phyloP scores from a whole-genome alignment of 192 early-diverging fungal genomes.

The Glomus cerebriforme region DNA sequence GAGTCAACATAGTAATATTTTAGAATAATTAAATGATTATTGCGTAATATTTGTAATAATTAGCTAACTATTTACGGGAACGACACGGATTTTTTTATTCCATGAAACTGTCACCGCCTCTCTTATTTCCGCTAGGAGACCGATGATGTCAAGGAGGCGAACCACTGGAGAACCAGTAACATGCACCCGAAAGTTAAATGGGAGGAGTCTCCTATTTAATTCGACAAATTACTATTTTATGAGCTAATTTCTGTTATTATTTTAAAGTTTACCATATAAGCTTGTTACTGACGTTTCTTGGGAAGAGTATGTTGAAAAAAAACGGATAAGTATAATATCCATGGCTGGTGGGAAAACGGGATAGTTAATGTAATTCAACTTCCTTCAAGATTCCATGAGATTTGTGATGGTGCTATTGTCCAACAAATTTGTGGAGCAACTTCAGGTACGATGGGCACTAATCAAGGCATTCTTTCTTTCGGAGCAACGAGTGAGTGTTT shows the following conservation, averaged over 20 bases:
- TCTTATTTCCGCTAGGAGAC: no score
- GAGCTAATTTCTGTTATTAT: constrained; percentile 18
- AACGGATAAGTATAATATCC: constrained; percentile 22
- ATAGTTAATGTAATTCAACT: constrained; percentile 12
- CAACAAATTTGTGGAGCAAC: background rate
- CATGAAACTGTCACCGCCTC: no score
- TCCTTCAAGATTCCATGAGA: constrained; percentile 20
- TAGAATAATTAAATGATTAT: no score
- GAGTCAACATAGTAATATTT: no score
- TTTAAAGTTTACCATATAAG: constrained; percentile 3
- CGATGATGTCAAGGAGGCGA: background rate
- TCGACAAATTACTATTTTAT: constrained; percentile 8
- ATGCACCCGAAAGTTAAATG: constrained; percentile 7
- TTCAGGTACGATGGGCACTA: background rate
- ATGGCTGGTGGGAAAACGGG: constrained; percentile 21
- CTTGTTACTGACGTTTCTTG: constrained; percentile 8
- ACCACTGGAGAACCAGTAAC: constrained; percentile 12
- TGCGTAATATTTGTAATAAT: no score
- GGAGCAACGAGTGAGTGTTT: constrained; percentile 25
- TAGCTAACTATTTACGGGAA: no score
- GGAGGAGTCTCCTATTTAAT: constrained; percentile 17
- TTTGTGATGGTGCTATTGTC: background rate
- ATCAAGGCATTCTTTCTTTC: background rate
- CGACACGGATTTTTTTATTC: no score
- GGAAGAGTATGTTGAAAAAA: constrained; percentile 16